Conservation (phyloP, 2,329 filamentous ascomycete species). For the Xylariales sp. region DNA sequence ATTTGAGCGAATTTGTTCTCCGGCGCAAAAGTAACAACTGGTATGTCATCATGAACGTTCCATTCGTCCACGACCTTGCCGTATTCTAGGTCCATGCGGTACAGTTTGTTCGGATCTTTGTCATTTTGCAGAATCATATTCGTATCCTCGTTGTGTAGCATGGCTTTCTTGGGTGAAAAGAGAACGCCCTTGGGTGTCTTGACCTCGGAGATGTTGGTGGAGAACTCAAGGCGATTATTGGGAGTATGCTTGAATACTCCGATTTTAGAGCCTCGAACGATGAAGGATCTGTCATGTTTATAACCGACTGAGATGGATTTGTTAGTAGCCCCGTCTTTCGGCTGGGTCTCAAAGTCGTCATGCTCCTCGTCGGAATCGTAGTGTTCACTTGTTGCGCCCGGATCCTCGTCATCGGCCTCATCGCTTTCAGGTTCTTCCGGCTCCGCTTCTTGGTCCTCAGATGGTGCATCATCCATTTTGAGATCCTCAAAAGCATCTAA, state of each 20-base stretch:
- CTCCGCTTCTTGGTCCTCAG: slow-evolving; percentile 46
- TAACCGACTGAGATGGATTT: slow-evolving; percentile 93
- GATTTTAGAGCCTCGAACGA: slow-evolving; percentile 95
- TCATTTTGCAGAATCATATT: slow-evolving; percentile 86
- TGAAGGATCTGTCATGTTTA: slow-evolving; percentile 95
- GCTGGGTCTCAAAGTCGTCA: slow-evolving; percentile 63
- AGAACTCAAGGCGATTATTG: slow-evolving; percentile 91
- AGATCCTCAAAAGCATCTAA: slow-evolving; percentile 93
- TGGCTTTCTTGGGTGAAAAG: slow-evolving; percentile 94
- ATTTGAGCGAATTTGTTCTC: slow-evolving; percentile 99
- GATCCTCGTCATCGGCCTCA: slow-evolving; percentile 56
- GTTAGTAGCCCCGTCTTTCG: slow-evolving; percentile 80
- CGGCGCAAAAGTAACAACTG: slow-evolving; percentile 85
- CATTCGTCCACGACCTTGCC: slow-evolving; percentile 98
- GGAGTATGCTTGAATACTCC: slow-evolving; percentile 96
- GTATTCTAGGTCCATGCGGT: slow-evolving; percentile 96
- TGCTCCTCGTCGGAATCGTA: slow-evolving; percentile 71
- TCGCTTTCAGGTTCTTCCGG: slow-evolving; percentile 51
- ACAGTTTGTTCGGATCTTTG: slow-evolving; percentile 82
- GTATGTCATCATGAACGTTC: slow-evolving; percentile 96
- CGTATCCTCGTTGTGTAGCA: slow-evolving; percentile 86
- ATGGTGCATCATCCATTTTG: slow-evolving; percentile 75
- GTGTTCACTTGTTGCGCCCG: slow-evolving; percentile 59
- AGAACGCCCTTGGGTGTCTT: slow-evolving; percentile 81
- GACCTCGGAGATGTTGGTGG: slow-evolving; percentile 95